Conservation (phyloP, 495 filamentous ascomycete genomes). For the Ascobolus immersus region DNA sequence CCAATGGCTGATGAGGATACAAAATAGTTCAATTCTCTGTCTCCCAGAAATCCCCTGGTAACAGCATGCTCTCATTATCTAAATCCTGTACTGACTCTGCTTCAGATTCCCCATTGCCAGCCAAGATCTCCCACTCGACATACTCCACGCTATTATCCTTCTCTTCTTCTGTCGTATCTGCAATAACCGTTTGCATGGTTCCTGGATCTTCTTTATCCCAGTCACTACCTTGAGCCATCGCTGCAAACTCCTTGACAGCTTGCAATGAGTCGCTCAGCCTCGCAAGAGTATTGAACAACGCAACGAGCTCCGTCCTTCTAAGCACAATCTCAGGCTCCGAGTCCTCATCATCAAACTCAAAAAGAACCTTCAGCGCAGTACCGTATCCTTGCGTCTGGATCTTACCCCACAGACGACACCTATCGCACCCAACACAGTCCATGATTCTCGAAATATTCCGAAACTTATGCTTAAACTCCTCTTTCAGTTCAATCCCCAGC, state of each 20-base stretch:
- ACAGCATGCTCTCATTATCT: too few relatives aligned
- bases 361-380: slow-evolving; percentile 79
- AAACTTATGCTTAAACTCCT: slow-evolving; percentile 94
- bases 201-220: too few relatives aligned
- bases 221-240: too few relatives aligned
- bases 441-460: slow-evolving; percentile 85
- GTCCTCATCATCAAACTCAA: slow-evolving; percentile 67
- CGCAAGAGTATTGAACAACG: slow-evolving; percentile 78
- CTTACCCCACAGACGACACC: slow-evolving; percentile 95
- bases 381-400: slow-evolving; percentile 90
- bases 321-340: slow-evolving; percentile 56
- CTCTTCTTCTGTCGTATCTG: too few relatives aligned
- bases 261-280: slow-evolving; percentile 54
- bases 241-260: slow-evolving; percentile 55
- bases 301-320: slow-evolving; percentile 73
- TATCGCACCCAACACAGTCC: slow-evolving; percentile 98
- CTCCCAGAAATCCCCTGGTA: too few relatives aligned
- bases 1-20: too few relatives aligned
- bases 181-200: too few relatives aligned
- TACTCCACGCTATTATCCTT: too few relatives aligned
- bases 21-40: too few relatives aligned
- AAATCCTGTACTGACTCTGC: too few relatives aligned
- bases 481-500: slow-evolving; percentile 51
- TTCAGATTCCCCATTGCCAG: too few relatives aligned
- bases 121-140: too few relatives aligned